Base-by-base conservation (phyloP, 2,329 filamentous ascomycete genomes). In the Diaporthe citriasiana region DNA sequence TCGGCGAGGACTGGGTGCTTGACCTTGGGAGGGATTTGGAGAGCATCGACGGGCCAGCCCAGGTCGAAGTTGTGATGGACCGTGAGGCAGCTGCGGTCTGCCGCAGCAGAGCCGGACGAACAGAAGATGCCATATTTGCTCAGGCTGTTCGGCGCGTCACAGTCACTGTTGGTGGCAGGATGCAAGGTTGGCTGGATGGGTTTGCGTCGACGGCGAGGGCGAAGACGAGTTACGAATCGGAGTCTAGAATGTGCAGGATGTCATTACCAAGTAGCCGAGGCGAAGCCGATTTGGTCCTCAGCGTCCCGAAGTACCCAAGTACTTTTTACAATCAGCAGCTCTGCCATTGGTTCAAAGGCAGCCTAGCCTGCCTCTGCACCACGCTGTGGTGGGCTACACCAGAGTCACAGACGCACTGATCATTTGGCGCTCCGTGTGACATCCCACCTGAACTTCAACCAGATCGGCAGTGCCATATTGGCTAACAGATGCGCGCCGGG, bases 101-200 rank as follows among this genome's bases (percentile, higher is more conserved):
- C 83, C 88, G 86, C 74, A 91, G 85, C 82, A 90, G 83, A 77
- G 86, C 83, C 72, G 89, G 85, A 80, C 89, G 88, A 80, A 87
- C 82, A 79, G 90, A 83, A 73, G 89, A 91, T 77, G 89, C 89
- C 89, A 91, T 91, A 72, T 77, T 82, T 78, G 77, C 70, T 72
- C 38, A 38, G 45, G 19, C 33, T 27, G 38, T 10, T 53, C 47
- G 33, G 47, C 63, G 63, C 17, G 63, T 33, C 63, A 22, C 63
- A 53, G 40, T 68, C 47, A 40, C 22, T 13, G 22, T 51, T 27
- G 63, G 19, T n/a, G 33, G 30, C 30, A 51, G 45, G 30, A 7
- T 74, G 60, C 45, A 38, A 55, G 19, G 51, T 75, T 68, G 47
- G 59, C 70, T 47, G 57, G 71, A 35, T 30, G 75, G 70, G 76